These are phyloP conservation scores for Lodderomyces metapsilosis DNA, from an alignment of 1,139 yeast genomes.

Conservation along the genomic window DNA sequence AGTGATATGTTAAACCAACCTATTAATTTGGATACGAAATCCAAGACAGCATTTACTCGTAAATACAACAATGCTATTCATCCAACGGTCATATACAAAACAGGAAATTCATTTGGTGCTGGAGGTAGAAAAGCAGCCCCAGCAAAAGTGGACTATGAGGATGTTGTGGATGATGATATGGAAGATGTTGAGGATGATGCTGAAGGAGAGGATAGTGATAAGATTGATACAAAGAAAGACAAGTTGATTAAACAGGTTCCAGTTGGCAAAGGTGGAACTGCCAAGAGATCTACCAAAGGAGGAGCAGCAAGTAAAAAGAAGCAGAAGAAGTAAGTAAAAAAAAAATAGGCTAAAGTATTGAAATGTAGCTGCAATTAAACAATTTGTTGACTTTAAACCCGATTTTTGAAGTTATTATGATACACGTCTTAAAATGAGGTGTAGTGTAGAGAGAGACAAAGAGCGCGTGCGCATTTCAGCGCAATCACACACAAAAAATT, in stretches of 20 bases:
- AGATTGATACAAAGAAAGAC: constrained; percentile 41
- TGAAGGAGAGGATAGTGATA: constrained; percentile 26
- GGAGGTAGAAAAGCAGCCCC: constrained; percentile 32
- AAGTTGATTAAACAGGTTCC: constrained; percentile 43
- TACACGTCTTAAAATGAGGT: too few relatives aligned
- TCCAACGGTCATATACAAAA: constrained; percentile 82
- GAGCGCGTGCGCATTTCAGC: too few relatives aligned
- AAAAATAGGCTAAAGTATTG: too few relatives aligned
- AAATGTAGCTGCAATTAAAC: too few relatives aligned
- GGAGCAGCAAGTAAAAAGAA: constrained; percentile 19
- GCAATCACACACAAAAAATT: too few relatives aligned
- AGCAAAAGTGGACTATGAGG: constrained; percentile 54
- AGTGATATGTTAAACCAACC: constrained; percentile 42
- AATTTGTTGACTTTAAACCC: too few relatives aligned
- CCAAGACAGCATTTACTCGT: constrained; percentile 83
- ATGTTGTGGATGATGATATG: constrained; percentile 63
- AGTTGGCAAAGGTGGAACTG: constrained; percentile 13
- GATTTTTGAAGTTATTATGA: too few relatives aligned
- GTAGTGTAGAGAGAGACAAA: too few relatives aligned
- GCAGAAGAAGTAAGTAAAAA: constrained; percentile 10
- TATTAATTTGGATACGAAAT: constrained; percentile 63
- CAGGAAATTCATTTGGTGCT: constrained; percentile 52
- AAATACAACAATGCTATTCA: constrained; percentile 73
- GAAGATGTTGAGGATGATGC: constrained; percentile 31
- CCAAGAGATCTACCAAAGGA: constrained; percentile 8